phyloP scores from a whole-genome alignment of 2,329 filamentous ascomycete genomes.

The Paracorniculantispora psalliotae region DNA sequence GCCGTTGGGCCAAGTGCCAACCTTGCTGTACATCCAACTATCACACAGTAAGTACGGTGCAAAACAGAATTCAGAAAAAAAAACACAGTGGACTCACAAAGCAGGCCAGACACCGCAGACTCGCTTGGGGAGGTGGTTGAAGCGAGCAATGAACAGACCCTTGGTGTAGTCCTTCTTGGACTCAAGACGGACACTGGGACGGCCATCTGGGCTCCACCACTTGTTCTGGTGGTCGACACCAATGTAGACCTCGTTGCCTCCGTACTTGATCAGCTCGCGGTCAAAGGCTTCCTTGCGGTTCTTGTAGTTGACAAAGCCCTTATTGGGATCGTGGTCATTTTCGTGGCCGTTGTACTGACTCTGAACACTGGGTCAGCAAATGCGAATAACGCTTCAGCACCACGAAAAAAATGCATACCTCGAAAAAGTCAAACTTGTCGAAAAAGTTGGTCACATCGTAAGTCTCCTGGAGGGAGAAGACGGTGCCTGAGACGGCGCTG shows the following conservation, averaged over 20 bases:
- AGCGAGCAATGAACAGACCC: constrained; percentile 65
- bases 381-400: background rate
- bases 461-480: constrained; percentile 1
- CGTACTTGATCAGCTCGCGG: constrained; percentile 30
- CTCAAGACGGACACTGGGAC: constrained; percentile 59
- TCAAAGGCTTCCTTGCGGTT: constrained; percentile 28
- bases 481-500: constrained; percentile 1
- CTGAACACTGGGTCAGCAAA: background rate
- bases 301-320: constrained; percentile 58
- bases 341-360: constrained; percentile 17
- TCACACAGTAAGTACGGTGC: background rate
- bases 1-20: constrained; percentile 51
- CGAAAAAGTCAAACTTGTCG: constrained; percentile 41
- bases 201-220: constrained; percentile 26
- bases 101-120: constrained; percentile 70
- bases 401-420: constrained; percentile 22
- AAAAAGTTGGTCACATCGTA: constrained; percentile 37
- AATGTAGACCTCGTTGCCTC: constrained; percentile 33
- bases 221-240: constrained; percentile 29
- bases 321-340: constrained; percentile 50
- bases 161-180: constrained; percentile 58
- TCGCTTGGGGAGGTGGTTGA: constrained; percentile 61
- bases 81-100: too few species aligned
- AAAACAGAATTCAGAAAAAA: background rate
- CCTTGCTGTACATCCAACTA: constrained; percentile 44